phyloP scores from a whole-genome alignment of 176 grass and related monocot genomes.

The Avena sativa region DNA sequence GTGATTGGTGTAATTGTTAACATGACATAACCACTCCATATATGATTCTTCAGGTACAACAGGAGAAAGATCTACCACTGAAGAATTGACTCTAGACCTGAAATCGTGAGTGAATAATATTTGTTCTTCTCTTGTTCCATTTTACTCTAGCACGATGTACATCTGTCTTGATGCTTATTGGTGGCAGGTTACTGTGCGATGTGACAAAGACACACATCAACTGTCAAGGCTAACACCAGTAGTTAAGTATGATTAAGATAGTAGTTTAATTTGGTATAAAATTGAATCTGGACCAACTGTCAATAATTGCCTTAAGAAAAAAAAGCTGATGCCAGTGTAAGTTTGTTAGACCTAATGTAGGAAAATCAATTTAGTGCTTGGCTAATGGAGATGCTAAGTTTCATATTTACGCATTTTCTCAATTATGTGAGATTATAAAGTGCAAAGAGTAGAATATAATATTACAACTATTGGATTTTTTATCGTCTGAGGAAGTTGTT shows the following conservation, averaged over 20 bases:
- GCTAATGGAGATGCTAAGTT: constrained; percentile 20
- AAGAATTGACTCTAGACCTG: constrained; percentile 67
- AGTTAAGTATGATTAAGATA: not conserved
- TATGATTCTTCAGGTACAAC: constrained; percentile 57
- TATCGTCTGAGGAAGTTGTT: not conserved
- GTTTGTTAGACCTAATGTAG: constrained; percentile 17
- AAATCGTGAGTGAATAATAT: constrained; percentile 66
- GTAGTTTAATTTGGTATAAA: constrained; percentile 16
- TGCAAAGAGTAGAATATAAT: not conserved
- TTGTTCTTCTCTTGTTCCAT: constrained; percentile 32
- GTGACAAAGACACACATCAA: not conserved
- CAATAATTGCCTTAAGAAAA: constrained; percentile 17
- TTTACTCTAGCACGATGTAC: constrained; percentile 7
- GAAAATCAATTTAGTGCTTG: not conserved
- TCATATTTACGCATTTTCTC: constrained; percentile 10
- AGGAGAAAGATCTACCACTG: constrained; percentile 54
- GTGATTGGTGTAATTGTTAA: constrained; percentile 22
- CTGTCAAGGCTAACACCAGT: constrained; percentile 7
- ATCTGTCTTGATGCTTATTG: constrained; percentile 31
- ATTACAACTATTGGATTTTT: not conserved
- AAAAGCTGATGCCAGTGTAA: not conserved
- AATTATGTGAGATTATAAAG: constrained; percentile 1
- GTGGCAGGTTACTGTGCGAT: constrained; percentile 25
- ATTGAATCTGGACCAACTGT: not conserved
- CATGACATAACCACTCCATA: constrained; percentile 20